Conservation (phyloP, 495 filamentous ascomycete species). For the Hyphodiscus hymeniophilus region DNA sequence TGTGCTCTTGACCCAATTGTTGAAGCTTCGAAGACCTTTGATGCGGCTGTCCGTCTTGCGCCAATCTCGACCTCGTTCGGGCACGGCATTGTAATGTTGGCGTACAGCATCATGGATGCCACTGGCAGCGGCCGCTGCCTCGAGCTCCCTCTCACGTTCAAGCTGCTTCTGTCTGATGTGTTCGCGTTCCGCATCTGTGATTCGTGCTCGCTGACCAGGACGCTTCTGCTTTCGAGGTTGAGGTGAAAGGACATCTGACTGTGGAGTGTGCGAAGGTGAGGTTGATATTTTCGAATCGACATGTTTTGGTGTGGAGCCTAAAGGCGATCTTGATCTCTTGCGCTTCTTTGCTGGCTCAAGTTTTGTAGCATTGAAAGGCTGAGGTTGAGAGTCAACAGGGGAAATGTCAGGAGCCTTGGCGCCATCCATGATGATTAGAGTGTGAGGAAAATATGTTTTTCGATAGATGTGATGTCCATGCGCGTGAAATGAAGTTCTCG, state of each 20-base stretch:
- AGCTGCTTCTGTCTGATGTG: constrained; percentile 57
- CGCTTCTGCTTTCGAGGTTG: constrained; percentile 68
- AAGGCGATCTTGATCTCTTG: constrained; percentile 31
- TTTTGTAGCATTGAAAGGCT: constrained; percentile 48
- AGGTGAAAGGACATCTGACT: constrained; percentile 20
- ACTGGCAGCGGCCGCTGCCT: constrained; percentile 28
- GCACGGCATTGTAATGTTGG: constrained; percentile 94
- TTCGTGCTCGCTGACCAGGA: constrained; percentile 73
- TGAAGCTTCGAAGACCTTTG: constrained; percentile 88
- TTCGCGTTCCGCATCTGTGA: constrained; percentile 61
- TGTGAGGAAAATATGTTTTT: neutral
- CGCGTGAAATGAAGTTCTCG: neutral
- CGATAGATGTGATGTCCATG: neutral
- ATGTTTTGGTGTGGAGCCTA: constrained; percentile 18
- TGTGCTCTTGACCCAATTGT: constrained; percentile 97
- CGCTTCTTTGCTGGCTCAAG: constrained; percentile 45
- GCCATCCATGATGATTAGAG: constrained; percentile 9
- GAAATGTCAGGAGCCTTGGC: constrained; percentile 4
- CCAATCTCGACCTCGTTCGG: constrained; percentile 88
- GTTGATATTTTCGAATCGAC: constrained; percentile 12
- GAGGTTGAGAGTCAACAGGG: constrained; percentile 29
- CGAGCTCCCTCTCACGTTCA: constrained; percentile 53
- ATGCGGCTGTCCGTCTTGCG: constrained; percentile 86
- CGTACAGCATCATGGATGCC: constrained; percentile 79
- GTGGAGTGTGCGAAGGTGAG: constrained; percentile 14